Base-by-base conservation (phyloP, 495 filamentous ascomycete species). In the Aspergillus saccharolyticus region DNA sequence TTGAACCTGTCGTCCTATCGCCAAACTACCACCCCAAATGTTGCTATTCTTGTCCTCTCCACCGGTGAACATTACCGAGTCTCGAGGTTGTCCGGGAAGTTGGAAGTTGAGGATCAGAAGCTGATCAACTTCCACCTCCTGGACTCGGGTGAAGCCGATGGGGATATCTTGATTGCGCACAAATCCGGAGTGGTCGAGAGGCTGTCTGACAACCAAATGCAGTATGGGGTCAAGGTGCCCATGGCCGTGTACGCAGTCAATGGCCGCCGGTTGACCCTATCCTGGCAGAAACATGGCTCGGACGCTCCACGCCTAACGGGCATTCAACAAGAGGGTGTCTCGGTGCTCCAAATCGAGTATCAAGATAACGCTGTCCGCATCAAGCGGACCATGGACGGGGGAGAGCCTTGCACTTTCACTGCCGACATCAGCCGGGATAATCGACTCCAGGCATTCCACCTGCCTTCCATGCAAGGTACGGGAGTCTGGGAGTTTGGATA, bases 91-190 rank as follows among this genome's bases (percentile, higher is more conserved):
- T 16, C n/a, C 2, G n/a, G n/a, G n/a, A n/a, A n/a, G n/a, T n/a
- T n/a, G n/a, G n/a, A n/a, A n/a, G 25, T 54, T 8, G 22, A n/a
- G 0, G 56, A 59, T 42, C 56, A 54, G n/a, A 59, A 59, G 24
- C 56, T 59, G n/a, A 54, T 49, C 16, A 59, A 18, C 28, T 59
- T 59, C 28, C n/a, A n/a, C n/a, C n/a, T n/a, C n/a, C n/a, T n/a
- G n/a, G n/a, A n/a, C n/a, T n/a, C n/a, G n/a, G n/a, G n/a, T n/a
- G n/a, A n/a, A n/a, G n/a, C n/a, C n/a, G n/a, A n/a, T n/a, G n/a
- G n/a, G n/a, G n/a, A n/a, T n/a, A n/a, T n/a, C n/a, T n/a, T n/a
- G n/a, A n/a, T n/a, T n/a, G n/a, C n/a, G n/a, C n/a, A n/a, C n/a
- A n/a, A n/a, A n/a, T 53, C 49, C 4, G 49, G 56, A 21, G 46